Evolutionary conservation across 2,329 filamentous ascomycete species (phyloP), one percentile per base, ranked within the genome.

Genomic region (Colletotrichum filicis): DNA sequence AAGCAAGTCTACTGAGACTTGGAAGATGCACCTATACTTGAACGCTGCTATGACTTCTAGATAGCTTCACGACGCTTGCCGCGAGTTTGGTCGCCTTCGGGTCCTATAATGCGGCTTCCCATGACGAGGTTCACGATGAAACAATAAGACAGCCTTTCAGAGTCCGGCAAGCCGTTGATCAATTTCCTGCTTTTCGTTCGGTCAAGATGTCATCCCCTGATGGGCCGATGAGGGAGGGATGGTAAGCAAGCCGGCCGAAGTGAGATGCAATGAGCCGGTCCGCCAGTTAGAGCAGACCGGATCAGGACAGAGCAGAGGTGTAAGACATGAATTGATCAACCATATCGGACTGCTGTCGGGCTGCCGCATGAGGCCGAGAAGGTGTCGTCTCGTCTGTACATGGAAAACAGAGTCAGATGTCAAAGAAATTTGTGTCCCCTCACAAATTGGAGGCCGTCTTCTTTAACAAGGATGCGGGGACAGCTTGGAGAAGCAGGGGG

Each of bases 381-480:
- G 65, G 11, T 22, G 19, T 28, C 35, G 30, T 9, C 26, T 53
- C 32, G 49, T 30, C 6, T 62, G 14, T 68, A 9, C 12, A 28
- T 26, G 19, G 14, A 9, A 32, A 49, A 53, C 16, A 46, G 37
- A 30, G 28, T 57, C 66, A 57, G 26, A 64, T 57, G 59, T 32
- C 42, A 52, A 46, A 22, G 24, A 16, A 5, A 16, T 57, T 30
- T 35, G 24, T 32, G n/a, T 62, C 30, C 14, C 49, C 5, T 42
- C 49, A 60, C 56, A 32, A 56, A 11, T 28, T 67, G 30, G 35
- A 68, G 32, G 49, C 32, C 49, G 37, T 46, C 14, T 62, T 71
- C 70, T 73, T 64, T 35, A 64, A 46, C 55, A 42, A 62, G 42
- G 30, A 46, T 63, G 66, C 53, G 52, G 65, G 55, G 59, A 57